Conservation (phyloP, 371 early-diverging fungal genomes). For the Mycotypha africana region DNA sequence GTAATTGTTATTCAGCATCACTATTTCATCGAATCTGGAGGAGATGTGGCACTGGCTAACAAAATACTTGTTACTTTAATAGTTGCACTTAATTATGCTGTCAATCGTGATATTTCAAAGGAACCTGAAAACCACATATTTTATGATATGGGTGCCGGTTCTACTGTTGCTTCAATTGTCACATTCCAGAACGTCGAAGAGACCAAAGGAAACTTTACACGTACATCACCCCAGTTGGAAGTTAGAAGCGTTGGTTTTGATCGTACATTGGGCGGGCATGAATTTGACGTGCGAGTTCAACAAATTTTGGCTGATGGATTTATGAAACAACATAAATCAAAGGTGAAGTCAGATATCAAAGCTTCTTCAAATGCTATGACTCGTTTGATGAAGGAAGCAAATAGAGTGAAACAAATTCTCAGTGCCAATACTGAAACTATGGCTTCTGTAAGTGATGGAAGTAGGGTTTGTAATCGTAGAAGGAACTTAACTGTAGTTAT, state of each 20-base stretch:
- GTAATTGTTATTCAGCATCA: no score
- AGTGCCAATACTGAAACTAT: constrained; percentile 87
- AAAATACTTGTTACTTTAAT: not conserved
- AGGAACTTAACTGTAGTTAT: not conserved
- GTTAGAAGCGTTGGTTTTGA: constrained; percentile 83
- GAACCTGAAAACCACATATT: constrained; percentile 83
- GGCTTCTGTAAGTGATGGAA: constrained; percentile 73
- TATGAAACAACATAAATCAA: constrained; percentile 41
- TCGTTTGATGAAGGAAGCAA: constrained; percentile 86
- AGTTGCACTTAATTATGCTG: constrained; percentile 93
- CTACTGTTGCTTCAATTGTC: constrained; percentile 85
- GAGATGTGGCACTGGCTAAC: not conserved
- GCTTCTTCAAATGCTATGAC: constrained; percentile 77
- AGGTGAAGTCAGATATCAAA: constrained; percentile 37
- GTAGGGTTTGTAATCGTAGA: not conserved
- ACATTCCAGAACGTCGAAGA: constrained; percentile 63
- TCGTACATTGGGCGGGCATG: constrained; percentile 82
- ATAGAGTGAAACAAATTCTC: constrained; percentile 91
- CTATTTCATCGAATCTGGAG: not conserved
- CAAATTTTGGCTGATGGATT: constrained; percentile 72
- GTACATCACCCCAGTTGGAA: constrained; percentile 64
- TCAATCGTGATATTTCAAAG: constrained; percentile 61
- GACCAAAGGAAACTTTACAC: constrained; percentile 57
- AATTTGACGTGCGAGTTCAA: constrained; percentile 78
- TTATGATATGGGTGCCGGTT: constrained; percentile 96